Evolutionary conservation across 2,329 filamentous ascomycete genomes (phyloP), one percentile per base, ranked within the genome.

Genomic region (Colletotrichum scovillei): DNA sequence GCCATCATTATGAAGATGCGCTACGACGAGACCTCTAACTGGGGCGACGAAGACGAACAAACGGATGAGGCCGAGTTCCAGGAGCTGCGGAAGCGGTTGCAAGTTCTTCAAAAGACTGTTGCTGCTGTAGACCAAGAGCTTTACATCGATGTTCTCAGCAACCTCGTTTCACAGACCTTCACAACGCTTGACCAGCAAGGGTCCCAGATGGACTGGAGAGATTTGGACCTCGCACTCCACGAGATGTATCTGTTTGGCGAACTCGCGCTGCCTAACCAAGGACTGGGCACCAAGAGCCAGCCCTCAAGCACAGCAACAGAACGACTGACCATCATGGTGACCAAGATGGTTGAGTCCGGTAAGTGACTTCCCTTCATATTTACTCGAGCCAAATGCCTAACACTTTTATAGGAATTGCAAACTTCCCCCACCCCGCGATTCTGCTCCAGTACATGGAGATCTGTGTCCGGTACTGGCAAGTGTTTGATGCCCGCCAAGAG

Each of bases 371-470:
- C 62, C n/a, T n/a, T n/a, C 76, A 24, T 24, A 19, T 26, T 35
- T 22, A 8, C 30, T 42, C 74, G 56, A 69, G 73, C 28, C 67
- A 63, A 73, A 14, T 35, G 67, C 63, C 77, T 81, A 78, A 83
- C 67, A 19, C 14, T 57, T 49, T 5, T 26, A 12, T 76, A 95
- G 95, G 94, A 77, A 93, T 98, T 76, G 92, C 94, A 72, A 93
- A 89, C 56, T 97, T 96, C 82, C 91, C 92, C 19, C 97, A 98
- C 80, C 96, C 97, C 1, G 95, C 95, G 19, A 95, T 98, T 64
- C 91, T 98, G 75, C 88, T 99, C 26, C 95, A 98, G 83, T 99
- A 97, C 80, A 98, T 99, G 95, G 97, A 99, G 82, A 97, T 98
- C 46, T 98, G 95, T 81, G 95, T 98, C 68, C 92, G 97, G 63